Conservation (phyloP, 2,329 filamentous ascomycete genomes). For the Clonostachys solani region DNA sequence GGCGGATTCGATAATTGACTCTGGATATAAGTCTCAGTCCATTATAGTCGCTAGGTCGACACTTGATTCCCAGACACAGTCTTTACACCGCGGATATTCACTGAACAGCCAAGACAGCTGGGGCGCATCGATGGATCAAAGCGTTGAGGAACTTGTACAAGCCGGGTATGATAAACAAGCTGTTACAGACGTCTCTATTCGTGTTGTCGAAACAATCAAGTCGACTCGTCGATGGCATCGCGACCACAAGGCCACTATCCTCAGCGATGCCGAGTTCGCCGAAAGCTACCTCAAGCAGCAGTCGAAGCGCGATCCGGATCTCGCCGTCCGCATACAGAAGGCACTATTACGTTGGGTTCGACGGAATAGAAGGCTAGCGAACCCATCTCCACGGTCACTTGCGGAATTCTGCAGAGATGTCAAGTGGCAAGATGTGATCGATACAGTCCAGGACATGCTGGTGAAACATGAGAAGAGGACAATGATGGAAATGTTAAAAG, state of each 20-base stretch:
- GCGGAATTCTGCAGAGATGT: conserved; percentile 24
- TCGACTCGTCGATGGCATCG: conserved; percentile 32
- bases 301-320: conserved; percentile 22
- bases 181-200: conserved; percentile 7
- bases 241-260: conserved; percentile 25
- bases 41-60: too few relatives aligned
- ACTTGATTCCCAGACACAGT: neutral
- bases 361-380: conserved; percentile 1
- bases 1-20: neutral
- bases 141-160: neutral
- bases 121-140: neutral
- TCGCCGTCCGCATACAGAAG: conserved; percentile 26
- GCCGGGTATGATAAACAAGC: neutral
- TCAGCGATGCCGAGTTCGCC: conserved; percentile 21
- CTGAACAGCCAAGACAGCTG: too few relatives aligned
- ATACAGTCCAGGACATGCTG: conserved; percentile 21
- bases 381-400: conserved; percentile 14
- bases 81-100: neutral
- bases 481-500: neutral
- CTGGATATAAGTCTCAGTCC: neutral
- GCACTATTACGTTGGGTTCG: conserved; percentile 17
- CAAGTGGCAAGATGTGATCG: conserved; percentile 25
- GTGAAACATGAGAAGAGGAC: conserved; percentile 11
- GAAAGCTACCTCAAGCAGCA: conserved; percentile 27
- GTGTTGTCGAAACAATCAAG: conserved; percentile 25